Evolutionary conservation across 768 basidiomycete species (phyloP), one percentile per base, ranked within the genome.

Genomic region (Rhizopogon roseolus): DNA sequence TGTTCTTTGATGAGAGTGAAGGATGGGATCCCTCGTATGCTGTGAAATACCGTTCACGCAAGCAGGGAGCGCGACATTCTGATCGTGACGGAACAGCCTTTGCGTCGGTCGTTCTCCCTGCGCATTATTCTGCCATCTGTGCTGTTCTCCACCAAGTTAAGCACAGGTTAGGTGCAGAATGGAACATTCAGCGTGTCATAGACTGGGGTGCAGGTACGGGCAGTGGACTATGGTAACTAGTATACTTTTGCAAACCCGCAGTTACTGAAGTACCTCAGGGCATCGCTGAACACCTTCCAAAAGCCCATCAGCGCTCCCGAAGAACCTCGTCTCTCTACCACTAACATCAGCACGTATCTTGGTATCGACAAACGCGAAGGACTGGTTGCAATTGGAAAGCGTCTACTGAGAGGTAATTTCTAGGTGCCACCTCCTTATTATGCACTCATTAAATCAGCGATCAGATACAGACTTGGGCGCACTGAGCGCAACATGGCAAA

Each of bases 181-280:
- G 79, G 82, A 69, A 70, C 32, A 73, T 82, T 51, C 72, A 83
- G 27, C 77, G 73, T 34, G 73, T 96, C 10, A 73, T 93, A 40
- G 93, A 96, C 61, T 95, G 89, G 86, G 93, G 93, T 10, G 78
- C 86, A 50, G 92, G 83, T 8, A 83, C 86, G 0, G 93, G 91
- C 10, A 89, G 86, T 61, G 91, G 85, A 2, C 76, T 94, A 28
- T 95, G 93, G 93, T 93, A 62, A 37, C 77, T 60, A 45, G 50
- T 58, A 25, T 37, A 25, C 54, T 32, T 1, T 38, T 52, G 36
- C 39, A 38, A 16, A 14, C 39, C 14, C 25, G 54, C 40, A 49
- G 28, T 41, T 50, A 53, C 60, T 45, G 50, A 60, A 42, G 57
- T 50, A 57, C 22, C 22, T 36, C 53, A 91, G 88, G 89, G 90